phyloP scores from a whole-genome alignment of 805 yeast genomes.

The Diddensiella santjacobensis region DNA sequence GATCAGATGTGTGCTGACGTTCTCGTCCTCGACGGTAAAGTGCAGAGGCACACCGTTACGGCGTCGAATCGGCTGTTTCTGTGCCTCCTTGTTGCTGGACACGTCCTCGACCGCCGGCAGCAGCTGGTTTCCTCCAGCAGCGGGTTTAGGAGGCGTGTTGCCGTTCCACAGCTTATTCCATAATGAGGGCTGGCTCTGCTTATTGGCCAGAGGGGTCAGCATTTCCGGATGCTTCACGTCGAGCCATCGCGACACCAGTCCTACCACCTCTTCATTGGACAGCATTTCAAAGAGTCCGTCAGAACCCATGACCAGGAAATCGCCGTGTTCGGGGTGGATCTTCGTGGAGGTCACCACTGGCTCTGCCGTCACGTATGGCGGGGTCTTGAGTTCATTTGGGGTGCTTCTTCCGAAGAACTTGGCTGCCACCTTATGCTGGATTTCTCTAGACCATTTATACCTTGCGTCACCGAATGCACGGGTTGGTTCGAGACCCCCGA shows the following conservation, averaged over 20 bases:
- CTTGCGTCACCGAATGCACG: constrained; percentile 97
- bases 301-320: constrained; percentile 86
- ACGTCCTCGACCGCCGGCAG: constrained; percentile 32
- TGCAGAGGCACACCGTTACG: constrained; percentile 22
- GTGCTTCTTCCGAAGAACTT: constrained; percentile 73
- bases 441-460: constrained; percentile 72
- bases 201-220: constrained; percentile 1
- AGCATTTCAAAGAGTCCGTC: constrained; percentile 93
- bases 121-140: not conserved
- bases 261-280: constrained; percentile 88
- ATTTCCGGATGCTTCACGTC: constrained; percentile 51
- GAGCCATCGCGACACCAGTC: constrained; percentile 91
- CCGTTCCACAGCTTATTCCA: constrained; percentile 2
- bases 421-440: constrained; percentile 69
- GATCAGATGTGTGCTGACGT: constrained; percentile 88
- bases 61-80: constrained; percentile 70
- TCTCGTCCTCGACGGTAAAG: constrained; percentile 63
- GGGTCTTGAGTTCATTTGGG: constrained; percentile 71
- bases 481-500: constrained; percentile 92
- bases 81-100: constrained; percentile 46
- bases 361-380: constrained; percentile 97
- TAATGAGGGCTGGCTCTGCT: too few species aligned
- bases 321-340: constrained; percentile 65
- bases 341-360: constrained; percentile 86
- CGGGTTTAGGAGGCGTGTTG: not conserved